Evolutionary conservation across 73 alveolate species (phyloP), one percentile per base, ranked within the genome.

Genomic region (Paramecium primaurelia): DNA sequence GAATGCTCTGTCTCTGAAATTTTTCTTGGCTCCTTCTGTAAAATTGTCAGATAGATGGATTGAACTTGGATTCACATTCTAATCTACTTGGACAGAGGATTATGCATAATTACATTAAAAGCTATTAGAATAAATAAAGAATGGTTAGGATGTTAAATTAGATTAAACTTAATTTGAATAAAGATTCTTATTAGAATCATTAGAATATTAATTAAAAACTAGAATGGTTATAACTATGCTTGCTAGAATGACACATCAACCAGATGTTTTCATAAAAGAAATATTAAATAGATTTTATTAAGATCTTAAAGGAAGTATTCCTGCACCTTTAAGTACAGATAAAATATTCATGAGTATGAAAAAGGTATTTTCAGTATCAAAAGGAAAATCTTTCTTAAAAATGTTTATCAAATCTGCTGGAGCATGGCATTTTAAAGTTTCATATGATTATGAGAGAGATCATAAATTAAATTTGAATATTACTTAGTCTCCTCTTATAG

Each of bases 201-300:
- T 32, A 80, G 91, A 80, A 49, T 80, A 80, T 47, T 26, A 80
- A 36, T 42, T 42, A 26, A 80, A 80, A 80, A 80, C 91, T 45
- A n/a, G 91, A 44, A 42, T 45, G 47, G 75, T 80, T 25, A 80
- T 80, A 11, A 80, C 77, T 10, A 80, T 80, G 44, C 11, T 80
- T 14, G 44, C 71, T 1, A 22, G 75, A 49, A 49, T 80, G 75
- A 80, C 91, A 14, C 44, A 80, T 22, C n/a, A 42, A 47, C 77
- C 77, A n/a, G 91, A 80, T 80, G 58, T 28, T 25, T 80, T 80
- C 6, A 80, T 80, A 8, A 80, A 80, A 20, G 71, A 80, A 18
- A 80, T 80, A n/a, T 20, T 80, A 20, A 80, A 80, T 9, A 80
- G 91, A 80, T 80, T 80, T 11, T 80, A 80, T 80, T 25, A 80